phyloP scores from a whole-genome alignment of 164 flowering plant genomes.

The Vitis cinerea region DNA sequence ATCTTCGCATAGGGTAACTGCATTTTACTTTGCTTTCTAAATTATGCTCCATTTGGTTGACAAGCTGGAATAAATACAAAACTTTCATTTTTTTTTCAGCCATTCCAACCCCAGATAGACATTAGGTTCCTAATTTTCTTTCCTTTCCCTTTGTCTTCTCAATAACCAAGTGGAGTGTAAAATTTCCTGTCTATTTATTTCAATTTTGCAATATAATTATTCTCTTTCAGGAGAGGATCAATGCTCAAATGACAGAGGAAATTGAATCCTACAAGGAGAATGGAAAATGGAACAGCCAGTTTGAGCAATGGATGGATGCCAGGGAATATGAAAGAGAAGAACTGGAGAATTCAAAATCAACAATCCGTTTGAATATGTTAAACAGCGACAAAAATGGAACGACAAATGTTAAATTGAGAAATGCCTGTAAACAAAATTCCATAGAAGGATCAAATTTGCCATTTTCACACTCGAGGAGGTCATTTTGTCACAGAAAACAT shows the following conservation, averaged over 20 bases:
- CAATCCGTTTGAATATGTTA: background rate
- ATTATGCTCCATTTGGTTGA: background rate
- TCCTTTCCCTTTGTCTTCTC: background rate
- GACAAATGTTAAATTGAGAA: conserved; percentile 16
- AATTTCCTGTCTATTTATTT: background rate
- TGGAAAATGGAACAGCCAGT: conserved; percentile 12
- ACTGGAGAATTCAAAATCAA: conserved; percentile 6
- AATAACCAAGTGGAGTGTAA: background rate
- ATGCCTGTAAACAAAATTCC: conserved; percentile 11
- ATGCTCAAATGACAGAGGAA: conserved; percentile 26
- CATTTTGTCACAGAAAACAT: conserved; percentile 30
- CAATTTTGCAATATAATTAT: conserved; percentile 1
- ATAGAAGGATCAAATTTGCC: conserved; percentile 22
- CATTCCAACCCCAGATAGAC: too few relatives aligned
- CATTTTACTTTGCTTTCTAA: background rate
- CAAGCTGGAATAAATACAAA: too few relatives aligned
- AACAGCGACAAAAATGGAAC: background rate
- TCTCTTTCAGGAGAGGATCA: conserved; percentile 40
- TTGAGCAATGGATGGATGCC: conserved; percentile 19
- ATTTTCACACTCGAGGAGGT: conserved; percentile 31
- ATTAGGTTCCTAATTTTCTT: background rate
- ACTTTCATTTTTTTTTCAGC: too few relatives aligned
- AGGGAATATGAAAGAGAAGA: conserved; percentile 6
- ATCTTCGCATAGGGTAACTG: conserved; percentile 49
- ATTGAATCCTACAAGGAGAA: conserved; percentile 8